phyloP scores from a whole-genome alignment of 1,284 basidiomycete genomes.

The Peniophora sp. region DNA sequence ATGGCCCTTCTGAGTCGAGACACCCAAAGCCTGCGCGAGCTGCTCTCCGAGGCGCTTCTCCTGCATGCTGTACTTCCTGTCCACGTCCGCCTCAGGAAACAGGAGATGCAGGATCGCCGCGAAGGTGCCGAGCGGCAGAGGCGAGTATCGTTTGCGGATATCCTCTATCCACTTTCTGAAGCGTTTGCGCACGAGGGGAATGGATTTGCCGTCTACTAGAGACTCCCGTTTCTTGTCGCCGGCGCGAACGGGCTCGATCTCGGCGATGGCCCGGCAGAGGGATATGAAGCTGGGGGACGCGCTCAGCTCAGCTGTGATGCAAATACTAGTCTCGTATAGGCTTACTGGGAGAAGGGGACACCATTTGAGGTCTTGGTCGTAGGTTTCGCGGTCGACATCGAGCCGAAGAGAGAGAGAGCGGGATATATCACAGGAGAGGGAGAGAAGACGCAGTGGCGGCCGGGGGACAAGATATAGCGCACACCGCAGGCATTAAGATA shows the following conservation, averaged over 20 bases:
- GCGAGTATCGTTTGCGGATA: conserved; percentile 33
- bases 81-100: conserved; percentile 74
- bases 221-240: conserved; percentile 12
- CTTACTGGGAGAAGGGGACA: not conserved
- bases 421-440: not conserved
- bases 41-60: conserved; percentile 56
- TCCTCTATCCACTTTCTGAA: conserved; percentile 40
- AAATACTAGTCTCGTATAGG: not conserved
- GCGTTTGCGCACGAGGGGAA: conserved; percentile 29
- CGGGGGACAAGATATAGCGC: not conserved
- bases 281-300: conserved; percentile 31
- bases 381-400: not conserved
- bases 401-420: not conserved
- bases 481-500: not conserved
- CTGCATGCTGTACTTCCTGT: conserved; percentile 67
- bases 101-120: conserved; percentile 58
- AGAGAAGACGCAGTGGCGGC: not conserved
- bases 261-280: conserved; percentile 35
- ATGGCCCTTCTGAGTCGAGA: conserved; percentile 19
- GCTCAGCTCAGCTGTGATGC: not conserved
- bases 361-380: not conserved
- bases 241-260: conserved; percentile 16
- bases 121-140: conserved; percentile 41
- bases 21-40: conserved; percentile 44
- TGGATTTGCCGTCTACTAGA: conserved; percentile 11